Evolutionary conservation across 805 yeast genomes (phyloP).

Genomic region (Wickerhamomyces ciferrii): DNA sequence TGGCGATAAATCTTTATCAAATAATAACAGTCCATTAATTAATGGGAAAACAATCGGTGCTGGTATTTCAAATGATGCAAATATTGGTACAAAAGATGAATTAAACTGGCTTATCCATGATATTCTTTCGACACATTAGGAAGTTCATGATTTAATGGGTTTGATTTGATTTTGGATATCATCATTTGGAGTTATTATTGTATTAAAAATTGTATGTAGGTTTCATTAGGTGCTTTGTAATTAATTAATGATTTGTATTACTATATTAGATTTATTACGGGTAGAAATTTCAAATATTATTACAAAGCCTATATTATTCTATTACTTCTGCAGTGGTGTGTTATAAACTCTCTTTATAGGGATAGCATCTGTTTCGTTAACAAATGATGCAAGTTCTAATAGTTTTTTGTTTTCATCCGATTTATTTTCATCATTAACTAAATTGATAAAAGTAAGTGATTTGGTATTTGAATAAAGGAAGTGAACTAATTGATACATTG

Average conservation of each 20-base stretch:
- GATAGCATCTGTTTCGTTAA: conserved; percentile 5
- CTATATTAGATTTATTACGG: no score
- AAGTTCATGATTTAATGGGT: not conserved
- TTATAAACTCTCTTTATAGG: conserved; percentile 15
- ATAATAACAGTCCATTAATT: not conserved
- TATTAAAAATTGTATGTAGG: not conserved
- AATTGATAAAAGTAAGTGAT: conserved; percentile 27
- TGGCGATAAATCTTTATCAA: not conserved
- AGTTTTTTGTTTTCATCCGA: conserved; percentile 13
- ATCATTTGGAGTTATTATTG: not conserved
- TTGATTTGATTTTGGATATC: not conserved
- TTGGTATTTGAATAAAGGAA: conserved; percentile 28
- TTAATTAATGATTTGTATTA: not conserved
- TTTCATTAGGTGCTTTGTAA: not conserved
- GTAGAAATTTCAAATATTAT: no score
- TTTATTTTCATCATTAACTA: conserved; percentile 13
- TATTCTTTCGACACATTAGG: conserved; percentile 25
- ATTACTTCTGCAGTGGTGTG: not conserved
- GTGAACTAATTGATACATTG: conserved; percentile 17
- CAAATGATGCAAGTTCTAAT: conserved; percentile 9
- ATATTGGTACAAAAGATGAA: conserved; percentile 61
- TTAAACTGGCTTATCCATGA: conserved; percentile 69
- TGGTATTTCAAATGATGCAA: conserved; percentile 11
- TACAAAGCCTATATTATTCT: not conserved
- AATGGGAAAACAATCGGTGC: not conserved